A percentile compares a stretch with the other conserved stretches of the same genome.
These are phyloP conservation scores for Didymosphaeria variabile DNA, from an alignment of 2,329 filamentous ascomycete species.

Conservation along the genomic window DNA sequence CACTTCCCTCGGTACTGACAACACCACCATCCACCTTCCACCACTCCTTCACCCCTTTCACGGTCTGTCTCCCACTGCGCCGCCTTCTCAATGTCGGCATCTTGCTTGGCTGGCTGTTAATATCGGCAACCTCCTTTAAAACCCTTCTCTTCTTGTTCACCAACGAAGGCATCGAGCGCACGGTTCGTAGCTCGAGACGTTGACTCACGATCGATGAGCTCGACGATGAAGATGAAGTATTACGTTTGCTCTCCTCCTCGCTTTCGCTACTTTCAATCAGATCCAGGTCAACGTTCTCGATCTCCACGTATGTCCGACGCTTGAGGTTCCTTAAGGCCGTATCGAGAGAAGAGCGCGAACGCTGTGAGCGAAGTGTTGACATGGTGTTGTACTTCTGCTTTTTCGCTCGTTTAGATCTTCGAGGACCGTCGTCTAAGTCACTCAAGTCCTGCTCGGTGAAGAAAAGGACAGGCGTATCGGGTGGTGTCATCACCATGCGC, in stretches of 20 bases:
- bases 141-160: not conserved
- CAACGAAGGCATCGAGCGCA: not conserved
- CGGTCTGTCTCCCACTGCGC: slow-evolving; percentile 11
- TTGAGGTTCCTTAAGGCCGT: slow-evolving; percentile 29
- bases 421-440: slow-evolving; percentile 14
- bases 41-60: slow-evolving; percentile 19
- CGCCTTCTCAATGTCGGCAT: slow-evolving; percentile 10
- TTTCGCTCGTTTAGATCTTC: slow-evolving; percentile 23
- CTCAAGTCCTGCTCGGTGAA: slow-evolving; percentile 31
- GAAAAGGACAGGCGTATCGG: slow-evolving; percentile 24
- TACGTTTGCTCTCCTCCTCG: slow-evolving; percentile 1
- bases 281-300: not conserved
- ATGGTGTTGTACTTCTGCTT: slow-evolving; percentile 19
- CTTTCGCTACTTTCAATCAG: not conserved
- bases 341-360: slow-evolving; percentile 22
- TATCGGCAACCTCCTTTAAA: not conserved
- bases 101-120: slow-evolving; percentile 10
- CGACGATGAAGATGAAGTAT: slow-evolving; percentile 13
- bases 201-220: not conserved
- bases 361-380: slow-evolving; percentile 21
- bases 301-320: slow-evolving; percentile 26
- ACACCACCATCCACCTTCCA: slow-evolving; percentile 19
- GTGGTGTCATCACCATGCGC: slow-evolving; percentile 27
- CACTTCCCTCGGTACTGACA: slow-evolving; percentile 31
- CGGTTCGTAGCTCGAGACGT: not conserved